Evolutionary conservation across 2,329 filamentous ascomycete genomes (phyloP).

Genomic region (Aspergillus aculeatinus): DNA sequence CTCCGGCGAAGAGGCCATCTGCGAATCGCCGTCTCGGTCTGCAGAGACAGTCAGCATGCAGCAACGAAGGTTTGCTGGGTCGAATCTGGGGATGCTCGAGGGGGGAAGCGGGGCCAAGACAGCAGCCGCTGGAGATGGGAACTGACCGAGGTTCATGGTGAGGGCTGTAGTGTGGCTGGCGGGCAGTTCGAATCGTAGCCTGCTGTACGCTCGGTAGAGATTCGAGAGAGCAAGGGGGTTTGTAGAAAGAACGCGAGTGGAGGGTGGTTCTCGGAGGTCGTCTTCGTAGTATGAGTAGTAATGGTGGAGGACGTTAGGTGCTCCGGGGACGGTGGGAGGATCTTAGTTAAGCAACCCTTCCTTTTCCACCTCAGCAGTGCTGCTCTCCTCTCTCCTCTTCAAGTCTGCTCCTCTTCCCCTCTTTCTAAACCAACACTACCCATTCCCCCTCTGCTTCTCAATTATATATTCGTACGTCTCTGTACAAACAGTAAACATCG

Average conservation of each 20-base stretch:
- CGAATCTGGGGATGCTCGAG: neutral
- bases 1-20: slow-evolving; percentile 53
- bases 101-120: neutral
- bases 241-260: neutral
- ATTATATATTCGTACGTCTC: neutral
- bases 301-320: neutral
- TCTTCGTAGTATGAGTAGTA: neutral
- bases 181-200: slow-evolving; percentile 23
- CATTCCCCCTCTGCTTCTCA: neutral
- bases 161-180: neutral
- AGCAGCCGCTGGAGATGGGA: neutral
- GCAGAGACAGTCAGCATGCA: slow-evolving; percentile 1
- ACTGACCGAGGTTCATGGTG: neutral
- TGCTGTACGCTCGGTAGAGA: neutral
- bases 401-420: neutral
- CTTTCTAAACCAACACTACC: neutral
- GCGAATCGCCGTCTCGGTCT: slow-evolving; percentile 57
- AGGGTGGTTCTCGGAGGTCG: neutral
- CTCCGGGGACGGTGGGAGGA: neutral
- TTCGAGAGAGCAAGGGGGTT: neutral
- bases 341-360: slow-evolving; percentile 16
- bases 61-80: slow-evolving; percentile 2
- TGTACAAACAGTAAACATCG: neutral
- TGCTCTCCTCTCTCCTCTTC: neutral
- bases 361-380: slow-evolving; percentile 5